Evolutionary conservation across 768 basidiomycete genomes (phyloP).

Genomic region (Boletus pseudo-olivaceus): DNA sequence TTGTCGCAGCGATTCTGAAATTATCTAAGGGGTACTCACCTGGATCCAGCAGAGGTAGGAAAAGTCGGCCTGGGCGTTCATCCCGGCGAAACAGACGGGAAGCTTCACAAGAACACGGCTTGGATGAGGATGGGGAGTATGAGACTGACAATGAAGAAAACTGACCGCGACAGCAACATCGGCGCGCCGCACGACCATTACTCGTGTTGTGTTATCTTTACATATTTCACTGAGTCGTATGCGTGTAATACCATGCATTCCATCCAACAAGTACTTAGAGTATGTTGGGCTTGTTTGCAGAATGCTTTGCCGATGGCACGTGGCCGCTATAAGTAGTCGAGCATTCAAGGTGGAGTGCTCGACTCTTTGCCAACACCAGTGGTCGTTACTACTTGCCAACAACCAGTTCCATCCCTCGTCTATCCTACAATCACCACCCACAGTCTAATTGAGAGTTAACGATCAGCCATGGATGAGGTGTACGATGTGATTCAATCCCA

Average conservation of each 20-base stretch:
- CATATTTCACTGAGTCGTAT: background rate
- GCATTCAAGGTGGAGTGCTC: background rate
- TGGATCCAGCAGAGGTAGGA: slow-evolving; percentile 5
- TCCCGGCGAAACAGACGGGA: slow-evolving; percentile 21
- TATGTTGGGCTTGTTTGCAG: slow-evolving; percentile 13
- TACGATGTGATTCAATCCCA: slow-evolving; percentile 68
- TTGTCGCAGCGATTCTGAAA: slow-evolving; percentile 20
- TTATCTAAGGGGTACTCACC: slow-evolving; percentile 27
- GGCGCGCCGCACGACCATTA: background rate
- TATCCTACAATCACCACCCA: slow-evolving; percentile 9
- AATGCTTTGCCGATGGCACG: slow-evolving; percentile 18
- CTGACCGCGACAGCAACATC: background rate
- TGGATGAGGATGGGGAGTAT: slow-evolving; percentile 21
- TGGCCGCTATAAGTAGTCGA: slow-evolving; percentile 30
- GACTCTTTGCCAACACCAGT: background rate
- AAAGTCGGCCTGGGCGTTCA: slow-evolving; percentile 20
- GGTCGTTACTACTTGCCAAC: slow-evolving; percentile 17
- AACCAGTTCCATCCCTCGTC: slow-evolving; percentile 4
- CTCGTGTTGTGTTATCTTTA: slow-evolving; percentile 1
- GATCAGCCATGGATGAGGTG: slow-evolving; percentile 89
- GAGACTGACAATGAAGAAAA: slow-evolving; percentile 18
- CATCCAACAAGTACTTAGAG: background rate
- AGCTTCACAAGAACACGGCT: background rate
- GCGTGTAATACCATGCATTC: slow-evolving; percentile 8
- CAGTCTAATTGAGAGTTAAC: slow-evolving; percentile 11